phyloP scores from a whole-genome alignment of 768 basidiomycete species.

The Suillus alpinus region DNA sequence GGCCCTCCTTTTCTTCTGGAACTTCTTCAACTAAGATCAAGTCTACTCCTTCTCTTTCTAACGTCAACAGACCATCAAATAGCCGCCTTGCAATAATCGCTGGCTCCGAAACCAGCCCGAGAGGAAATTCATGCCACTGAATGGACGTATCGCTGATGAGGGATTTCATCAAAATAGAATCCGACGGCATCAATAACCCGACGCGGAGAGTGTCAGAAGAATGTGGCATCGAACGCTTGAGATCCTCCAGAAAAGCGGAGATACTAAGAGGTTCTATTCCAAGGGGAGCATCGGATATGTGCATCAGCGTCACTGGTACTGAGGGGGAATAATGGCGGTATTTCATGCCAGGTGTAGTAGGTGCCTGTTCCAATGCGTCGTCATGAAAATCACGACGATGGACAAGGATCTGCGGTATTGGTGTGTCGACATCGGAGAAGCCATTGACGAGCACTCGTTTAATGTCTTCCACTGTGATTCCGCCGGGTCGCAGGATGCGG shows the following conservation, averaged over 20 bases:
- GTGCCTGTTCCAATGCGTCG: conserved; percentile 65
- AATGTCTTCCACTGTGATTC: conserved; percentile 87
- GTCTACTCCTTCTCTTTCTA: conserved; percentile 77
- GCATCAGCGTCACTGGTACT: conserved; percentile 78
- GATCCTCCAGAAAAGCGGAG: conserved; percentile 40
- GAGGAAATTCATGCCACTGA: conserved; percentile 54
- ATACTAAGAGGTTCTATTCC: conserved; percentile 30
- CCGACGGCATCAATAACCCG: conserved; percentile 66
- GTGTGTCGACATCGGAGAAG: conserved; percentile 29
- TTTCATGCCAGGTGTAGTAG: conserved; percentile 98
- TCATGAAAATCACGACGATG: conserved; percentile 78
- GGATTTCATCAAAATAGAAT: conserved; percentile 40
- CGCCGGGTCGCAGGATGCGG: conserved; percentile 87
- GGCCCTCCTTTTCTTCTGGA: conserved; percentile 73
- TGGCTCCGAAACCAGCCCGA: conserved; percentile 54
- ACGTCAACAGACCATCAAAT: conserved; percentile 81
- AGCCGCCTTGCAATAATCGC: conserved; percentile 73
- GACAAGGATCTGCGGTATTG: conserved; percentile 65
- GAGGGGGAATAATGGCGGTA: conserved; percentile 95
- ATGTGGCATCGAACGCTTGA: conserved; percentile 26
- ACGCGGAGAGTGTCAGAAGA: conserved; percentile 37
- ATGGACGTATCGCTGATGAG: conserved; percentile 34
- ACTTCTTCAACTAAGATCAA: conserved; percentile 85
- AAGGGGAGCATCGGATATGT: conserved; percentile 40
- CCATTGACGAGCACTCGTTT: conserved; percentile 51